Conservation (phyloP, 768 basidiomycete genomes). For the Serendipita sp. region DNA sequence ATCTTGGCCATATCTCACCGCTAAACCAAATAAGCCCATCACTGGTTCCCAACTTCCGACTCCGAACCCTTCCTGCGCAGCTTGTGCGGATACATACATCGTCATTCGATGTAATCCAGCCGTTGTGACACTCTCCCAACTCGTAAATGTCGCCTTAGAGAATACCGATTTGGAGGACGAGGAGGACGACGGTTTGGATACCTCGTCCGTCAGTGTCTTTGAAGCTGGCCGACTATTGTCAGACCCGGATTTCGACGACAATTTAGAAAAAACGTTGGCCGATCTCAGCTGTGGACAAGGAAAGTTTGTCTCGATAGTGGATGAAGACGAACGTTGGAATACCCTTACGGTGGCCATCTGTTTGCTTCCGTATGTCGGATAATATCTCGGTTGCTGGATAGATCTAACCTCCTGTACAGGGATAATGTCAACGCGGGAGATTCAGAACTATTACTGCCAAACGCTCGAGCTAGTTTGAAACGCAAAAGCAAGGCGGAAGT, state of each 20-base stretch:
- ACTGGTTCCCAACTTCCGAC: slow-evolving; percentile 45
- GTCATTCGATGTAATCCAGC: slow-evolving; percentile 57
- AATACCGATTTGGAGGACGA: slow-evolving; percentile 22
- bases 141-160: slow-evolving; percentile 53
- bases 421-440: neutral
- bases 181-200: slow-evolving; percentile 21
- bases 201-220: slow-evolving; percentile 59
- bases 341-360: slow-evolving; percentile 59
- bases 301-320: slow-evolving; percentile 75
- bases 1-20: slow-evolving; percentile 36
- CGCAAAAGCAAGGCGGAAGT: slow-evolving; percentile 28
- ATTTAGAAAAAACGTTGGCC: slow-evolving; percentile 60
- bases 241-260: slow-evolving; percentile 92
- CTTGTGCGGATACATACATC: slow-evolving; percentile 76
- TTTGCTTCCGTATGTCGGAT: slow-evolving; percentile 45
- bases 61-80: slow-evolving; percentile 65
- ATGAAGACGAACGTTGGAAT: slow-evolving; percentile 65
- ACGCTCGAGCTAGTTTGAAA: neutral
- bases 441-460: neutral
- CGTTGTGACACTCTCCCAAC: slow-evolving; percentile 49
- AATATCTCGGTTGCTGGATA: neutral
- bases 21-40: slow-evolving; percentile 64
- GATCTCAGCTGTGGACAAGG: slow-evolving; percentile 66
- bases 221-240: slow-evolving; percentile 76
- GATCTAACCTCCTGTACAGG: neutral